phyloP scores from a whole-genome alignment of 2,329 filamentous ascomycete species.

The Fusarium equiseti region DNA sequence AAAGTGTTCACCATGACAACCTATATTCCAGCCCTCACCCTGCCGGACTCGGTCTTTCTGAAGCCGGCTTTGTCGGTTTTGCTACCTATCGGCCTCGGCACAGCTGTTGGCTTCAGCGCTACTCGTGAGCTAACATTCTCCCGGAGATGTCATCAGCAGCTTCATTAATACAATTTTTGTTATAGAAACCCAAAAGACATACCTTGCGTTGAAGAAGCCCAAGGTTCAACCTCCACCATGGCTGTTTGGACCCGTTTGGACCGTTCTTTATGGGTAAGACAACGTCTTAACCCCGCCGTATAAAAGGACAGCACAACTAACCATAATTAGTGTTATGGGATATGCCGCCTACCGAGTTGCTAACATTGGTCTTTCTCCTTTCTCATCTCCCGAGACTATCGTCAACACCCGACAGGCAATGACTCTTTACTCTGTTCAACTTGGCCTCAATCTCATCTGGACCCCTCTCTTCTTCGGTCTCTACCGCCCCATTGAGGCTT shows the following conservation, averaged over 20 bases:
- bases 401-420: slow-evolving; percentile 74
- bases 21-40: slow-evolving; percentile 80
- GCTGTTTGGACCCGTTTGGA: slow-evolving; percentile 76
- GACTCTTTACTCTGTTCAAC: slow-evolving; percentile 86
- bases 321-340: slow-evolving; percentile 74
- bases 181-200: slow-evolving; percentile 70
- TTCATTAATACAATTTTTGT: slow-evolving; percentile 38
- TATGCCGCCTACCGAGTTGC: slow-evolving; percentile 87
- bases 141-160: neutral
- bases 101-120: slow-evolving; percentile 77
- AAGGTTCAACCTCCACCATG: slow-evolving; percentile 70
- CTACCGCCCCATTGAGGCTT: slow-evolving; percentile 78
- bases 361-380: slow-evolving; percentile 69
- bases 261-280: slow-evolving; percentile 69
- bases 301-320: neutral
- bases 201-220: slow-evolving; percentile 75
- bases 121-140: slow-evolving; percentile 64
- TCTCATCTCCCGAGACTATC: slow-evolving; percentile 65
- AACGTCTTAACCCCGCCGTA: neutral
- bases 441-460: slow-evolving; percentile 87
- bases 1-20: slow-evolving; percentile 73
- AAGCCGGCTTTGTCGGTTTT: slow-evolving; percentile 80
- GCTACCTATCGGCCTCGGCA: slow-evolving; percentile 79
- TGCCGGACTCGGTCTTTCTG: slow-evolving; percentile 78
- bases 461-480: slow-evolving; percentile 93